Evolutionary conservation across 2,329 filamentous ascomycete species (phyloP).

Genomic region (Pestalotiopsis sp.): DNA sequence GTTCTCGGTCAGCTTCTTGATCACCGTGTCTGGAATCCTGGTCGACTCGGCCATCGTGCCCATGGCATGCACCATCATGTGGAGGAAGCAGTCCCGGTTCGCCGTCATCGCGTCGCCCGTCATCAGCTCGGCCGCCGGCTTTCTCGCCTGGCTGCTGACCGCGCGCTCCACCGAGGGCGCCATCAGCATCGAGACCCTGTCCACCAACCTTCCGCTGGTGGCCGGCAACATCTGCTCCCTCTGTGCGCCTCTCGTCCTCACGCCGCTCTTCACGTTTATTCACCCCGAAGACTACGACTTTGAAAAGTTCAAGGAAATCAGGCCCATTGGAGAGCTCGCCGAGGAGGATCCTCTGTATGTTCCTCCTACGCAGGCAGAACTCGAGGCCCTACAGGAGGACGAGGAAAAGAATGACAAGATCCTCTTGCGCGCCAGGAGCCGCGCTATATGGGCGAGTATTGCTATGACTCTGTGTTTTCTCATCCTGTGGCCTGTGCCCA

Average conservation of each 20-base stretch:
- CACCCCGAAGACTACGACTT: conserved; percentile 1
- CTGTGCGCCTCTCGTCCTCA: background rate
- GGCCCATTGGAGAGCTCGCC: background rate
- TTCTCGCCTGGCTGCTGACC: background rate
- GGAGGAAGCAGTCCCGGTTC: conserved; percentile 1
- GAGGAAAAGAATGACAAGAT: background rate
- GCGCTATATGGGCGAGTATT: conserved; percentile 54
- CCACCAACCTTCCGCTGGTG: background rate
- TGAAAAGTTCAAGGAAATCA: background rate
- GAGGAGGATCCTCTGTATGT: background rate
- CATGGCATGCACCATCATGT: conserved; percentile 3
- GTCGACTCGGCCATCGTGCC: background rate
- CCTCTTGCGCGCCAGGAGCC: background rate
- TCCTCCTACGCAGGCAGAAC: background rate
- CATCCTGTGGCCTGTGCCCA: conserved; percentile 33
- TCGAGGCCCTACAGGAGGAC: background rate
- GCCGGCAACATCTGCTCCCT: conserved; percentile 5
- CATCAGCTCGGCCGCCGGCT: background rate
- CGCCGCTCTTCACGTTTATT: background rate
- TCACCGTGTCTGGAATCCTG: conserved; percentile 1
- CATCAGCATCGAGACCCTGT: conserved; percentile 1
- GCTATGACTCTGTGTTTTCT: conserved; percentile 52
- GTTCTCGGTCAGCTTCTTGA: conserved; percentile 1
- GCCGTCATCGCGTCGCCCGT: conserved; percentile 37
- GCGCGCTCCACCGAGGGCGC: background rate